Evolutionary conservation across 495 filamentous ascomycete species (phyloP).

Genomic region (Evansstolkia leycettana): DNA sequence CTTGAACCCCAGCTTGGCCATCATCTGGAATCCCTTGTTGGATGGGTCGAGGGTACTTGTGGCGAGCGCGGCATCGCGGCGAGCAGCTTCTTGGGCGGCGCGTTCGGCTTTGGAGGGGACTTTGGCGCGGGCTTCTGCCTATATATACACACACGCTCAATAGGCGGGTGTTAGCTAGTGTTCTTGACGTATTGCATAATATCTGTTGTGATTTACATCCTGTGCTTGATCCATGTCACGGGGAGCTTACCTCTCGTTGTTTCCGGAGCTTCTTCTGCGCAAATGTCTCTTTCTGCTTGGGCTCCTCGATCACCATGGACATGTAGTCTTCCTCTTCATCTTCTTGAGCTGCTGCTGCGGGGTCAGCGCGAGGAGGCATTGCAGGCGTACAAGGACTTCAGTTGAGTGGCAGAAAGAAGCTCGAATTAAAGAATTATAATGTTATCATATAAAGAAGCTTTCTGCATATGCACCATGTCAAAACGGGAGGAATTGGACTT

Average conservation of each 20-base stretch:
- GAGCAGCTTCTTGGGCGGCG: conserved; percentile 51
- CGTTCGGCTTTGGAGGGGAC: conserved; percentile 69
- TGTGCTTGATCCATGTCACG: too few relatives aligned
- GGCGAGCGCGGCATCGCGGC: conserved; percentile 62
- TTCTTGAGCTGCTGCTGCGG: too few relatives aligned
- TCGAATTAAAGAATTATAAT: too few relatives aligned
- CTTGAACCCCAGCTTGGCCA: conserved; percentile 91
- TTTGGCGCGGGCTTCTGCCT: conserved; percentile 34
- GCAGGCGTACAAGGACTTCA: conserved; percentile 3
- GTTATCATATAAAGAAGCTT: too few relatives aligned
- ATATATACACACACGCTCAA: not conserved
- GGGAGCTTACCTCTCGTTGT: conserved; percentile 43
- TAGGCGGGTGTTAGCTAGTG: conserved; percentile 1
- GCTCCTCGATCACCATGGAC: conserved; percentile 48
- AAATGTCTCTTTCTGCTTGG: conserved; percentile 41
- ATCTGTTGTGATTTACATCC: too few relatives aligned
- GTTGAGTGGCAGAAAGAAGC: too few relatives aligned
- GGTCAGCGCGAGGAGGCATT: conserved; percentile 8
- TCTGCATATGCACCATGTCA: too few relatives aligned
- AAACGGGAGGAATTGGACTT: not conserved
- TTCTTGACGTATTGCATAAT: too few relatives aligned
- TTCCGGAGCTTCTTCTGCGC: conserved; percentile 41
- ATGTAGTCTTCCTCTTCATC: conserved; percentile 54
- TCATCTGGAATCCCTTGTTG: conserved; percentile 83
- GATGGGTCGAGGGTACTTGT: conserved; percentile 52